Conservation (phyloP, 2,329 filamentous ascomycete species). For the Septoria linicola region DNA sequence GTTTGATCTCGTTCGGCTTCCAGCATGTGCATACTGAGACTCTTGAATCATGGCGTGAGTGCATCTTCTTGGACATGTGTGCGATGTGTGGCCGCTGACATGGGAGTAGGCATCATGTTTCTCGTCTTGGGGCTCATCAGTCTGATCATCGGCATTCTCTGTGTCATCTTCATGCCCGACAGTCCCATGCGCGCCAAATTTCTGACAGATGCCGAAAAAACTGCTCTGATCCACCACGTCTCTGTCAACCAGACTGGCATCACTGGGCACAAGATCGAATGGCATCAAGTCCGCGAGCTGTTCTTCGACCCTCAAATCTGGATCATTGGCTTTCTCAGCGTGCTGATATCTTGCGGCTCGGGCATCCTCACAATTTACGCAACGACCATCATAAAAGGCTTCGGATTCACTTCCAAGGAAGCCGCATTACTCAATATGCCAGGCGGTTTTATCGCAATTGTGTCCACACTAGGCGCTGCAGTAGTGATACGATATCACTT, state of each 20-base stretch:
- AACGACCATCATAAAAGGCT: slow-evolving; percentile 34
- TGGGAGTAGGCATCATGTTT: slow-evolving; percentile 36
- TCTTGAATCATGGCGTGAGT: slow-evolving; percentile 24
- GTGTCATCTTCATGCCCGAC: slow-evolving; percentile 36
- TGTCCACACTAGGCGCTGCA: slow-evolving; percentile 25
- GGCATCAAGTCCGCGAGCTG: slow-evolving; percentile 55
- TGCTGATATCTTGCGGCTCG: slow-evolving; percentile 38
- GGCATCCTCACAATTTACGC: slow-evolving; percentile 44
- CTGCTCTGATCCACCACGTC: slow-evolving; percentile 48
- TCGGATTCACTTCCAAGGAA: slow-evolving; percentile 34
- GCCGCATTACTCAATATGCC: slow-evolving; percentile 52
- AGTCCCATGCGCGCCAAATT: slow-evolving; percentile 34
- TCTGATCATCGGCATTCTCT: slow-evolving; percentile 37
- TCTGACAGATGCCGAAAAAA: slow-evolving; percentile 37
- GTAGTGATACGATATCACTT: slow-evolving; percentile 18
- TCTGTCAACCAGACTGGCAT: slow-evolving; percentile 44
- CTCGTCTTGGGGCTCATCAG: slow-evolving; percentile 48
- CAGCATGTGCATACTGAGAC: slow-evolving; percentile 41
- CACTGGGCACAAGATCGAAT: slow-evolving; percentile 42
- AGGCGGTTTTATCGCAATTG: slow-evolving; percentile 54
- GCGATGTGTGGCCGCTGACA: neutral
- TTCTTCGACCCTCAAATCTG: slow-evolving; percentile 56
- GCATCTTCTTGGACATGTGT: neutral
- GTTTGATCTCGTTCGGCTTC: slow-evolving; percentile 57
- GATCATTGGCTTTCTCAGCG: slow-evolving; percentile 34